These are phyloP conservation scores for Cordyceps militaris DNA, from an alignment of 2,329 filamentous ascomycete genomes.

Conservation along the genomic window DNA sequence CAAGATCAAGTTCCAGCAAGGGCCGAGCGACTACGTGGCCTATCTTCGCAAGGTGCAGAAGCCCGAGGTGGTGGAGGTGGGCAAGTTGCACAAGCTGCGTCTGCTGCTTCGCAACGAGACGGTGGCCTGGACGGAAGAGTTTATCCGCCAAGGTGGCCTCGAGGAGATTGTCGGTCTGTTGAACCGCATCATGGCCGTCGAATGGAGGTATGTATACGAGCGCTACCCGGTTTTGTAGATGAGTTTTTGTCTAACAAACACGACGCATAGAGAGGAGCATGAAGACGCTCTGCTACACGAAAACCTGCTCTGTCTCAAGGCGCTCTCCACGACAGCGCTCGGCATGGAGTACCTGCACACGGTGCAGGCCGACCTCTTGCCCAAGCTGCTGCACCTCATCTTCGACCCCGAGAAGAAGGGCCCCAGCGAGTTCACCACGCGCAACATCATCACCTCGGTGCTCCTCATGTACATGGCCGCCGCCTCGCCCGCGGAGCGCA, in stretches of 20 bases:
- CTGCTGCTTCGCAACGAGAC: conserved; percentile 89
- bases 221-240: background rate
- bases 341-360: conserved; percentile 75
- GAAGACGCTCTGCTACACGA: conserved; percentile 92
- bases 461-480: conserved; percentile 82
- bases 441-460: conserved; percentile 81
- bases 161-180: conserved; percentile 79
- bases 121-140: conserved; percentile 88
- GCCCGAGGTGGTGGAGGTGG: conserved; percentile 82
- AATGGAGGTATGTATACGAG: conserved; percentile 73
- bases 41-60: conserved; percentile 77
- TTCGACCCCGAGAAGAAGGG: conserved; percentile 99
- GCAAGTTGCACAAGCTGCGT: conserved; percentile 87
- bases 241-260: conserved; percentile 17
- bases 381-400: conserved; percentile 77
- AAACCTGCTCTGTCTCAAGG: conserved; percentile 86
- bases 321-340: conserved; percentile 81
- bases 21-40: conserved; percentile 75
- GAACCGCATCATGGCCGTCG: conserved; percentile 87
- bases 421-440: conserved; percentile 90
- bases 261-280: conserved; percentile 73
- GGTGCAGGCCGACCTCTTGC: conserved; percentile 76
- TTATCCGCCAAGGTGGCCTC: conserved; percentile 87
- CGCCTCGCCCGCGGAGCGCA: conserved; percentile 53
- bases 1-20: conserved; percentile 66